Conservation (phyloP, 2,329 filamentous ascomycete species). For the Fulvia fulva region DNA sequence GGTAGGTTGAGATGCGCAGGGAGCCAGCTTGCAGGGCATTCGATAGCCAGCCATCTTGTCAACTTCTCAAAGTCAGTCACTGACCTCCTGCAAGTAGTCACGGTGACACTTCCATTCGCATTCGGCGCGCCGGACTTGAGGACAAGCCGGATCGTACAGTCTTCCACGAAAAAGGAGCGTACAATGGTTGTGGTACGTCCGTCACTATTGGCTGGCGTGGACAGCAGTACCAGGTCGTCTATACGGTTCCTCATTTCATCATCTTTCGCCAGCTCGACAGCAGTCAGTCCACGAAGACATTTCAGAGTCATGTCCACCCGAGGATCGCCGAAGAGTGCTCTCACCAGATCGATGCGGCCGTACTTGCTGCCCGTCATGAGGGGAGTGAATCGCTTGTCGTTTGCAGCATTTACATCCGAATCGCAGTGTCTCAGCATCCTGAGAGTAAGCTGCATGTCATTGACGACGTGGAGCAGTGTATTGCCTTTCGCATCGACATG, state of each 20-base stretch:
- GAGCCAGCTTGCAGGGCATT: constrained; percentile 94
- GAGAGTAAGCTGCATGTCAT: constrained; percentile 71
- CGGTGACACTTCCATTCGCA: constrained; percentile 77
- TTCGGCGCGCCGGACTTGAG: constrained; percentile 89
- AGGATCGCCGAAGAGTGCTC: constrained; percentile 79
- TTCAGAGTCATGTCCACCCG: constrained; percentile 80
- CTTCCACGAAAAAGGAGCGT: constrained; percentile 93
- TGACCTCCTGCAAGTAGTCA: constrained; percentile 88
- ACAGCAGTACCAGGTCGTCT: constrained; percentile 85
- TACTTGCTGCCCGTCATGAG: constrained; percentile 99
- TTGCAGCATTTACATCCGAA: constrained; percentile 91
- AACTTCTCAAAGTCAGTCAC: constrained; percentile 88
- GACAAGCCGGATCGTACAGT: constrained; percentile 86
- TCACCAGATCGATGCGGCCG: constrained; percentile 87
- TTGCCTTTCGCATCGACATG: constrained; percentile 93
- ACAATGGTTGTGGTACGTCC: constrained; percentile 88
- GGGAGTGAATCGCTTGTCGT: constrained; percentile 91
- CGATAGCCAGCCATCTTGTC: constrained; percentile 73
- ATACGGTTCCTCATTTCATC: constrained; percentile 96
- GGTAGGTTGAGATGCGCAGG: constrained; percentile 72
- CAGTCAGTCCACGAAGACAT: constrained; percentile 83
- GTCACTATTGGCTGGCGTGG: constrained; percentile 65
- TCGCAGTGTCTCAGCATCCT: constrained; percentile 80
- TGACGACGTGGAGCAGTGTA: constrained; percentile 91
- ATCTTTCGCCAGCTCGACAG: constrained; percentile 94